Percentiles rank a stretch among this genome's conserved stretches.
phyloP scores from a whole-genome alignment of 805 yeast species.

The Pichia pseudocactophila region DNA sequence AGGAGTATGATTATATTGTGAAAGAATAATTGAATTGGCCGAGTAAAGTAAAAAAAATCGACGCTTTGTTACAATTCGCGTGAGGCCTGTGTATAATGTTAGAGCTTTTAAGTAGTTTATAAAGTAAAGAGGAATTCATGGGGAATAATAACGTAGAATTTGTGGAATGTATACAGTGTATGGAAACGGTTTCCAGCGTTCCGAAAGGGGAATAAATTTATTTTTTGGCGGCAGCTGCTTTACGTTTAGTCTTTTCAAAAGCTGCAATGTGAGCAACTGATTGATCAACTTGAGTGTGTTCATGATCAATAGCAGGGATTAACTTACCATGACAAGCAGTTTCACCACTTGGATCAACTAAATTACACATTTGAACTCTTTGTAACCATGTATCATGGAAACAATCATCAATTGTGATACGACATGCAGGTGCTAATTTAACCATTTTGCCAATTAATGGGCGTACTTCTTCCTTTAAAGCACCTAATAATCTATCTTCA shows the following conservation, averaged over 20 bases:
- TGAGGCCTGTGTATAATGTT: too few relatives aligned
- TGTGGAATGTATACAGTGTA: background rate
- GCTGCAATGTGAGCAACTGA: slow-evolving; percentile 94
- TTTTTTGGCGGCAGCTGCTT: slow-evolving; percentile 10
- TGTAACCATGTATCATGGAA: slow-evolving; percentile 64
- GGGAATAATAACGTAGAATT: background rate
- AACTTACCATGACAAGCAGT: slow-evolving; percentile 28
- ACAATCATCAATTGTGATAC: slow-evolving; percentile 73
- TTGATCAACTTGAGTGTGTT: slow-evolving; percentile 84
- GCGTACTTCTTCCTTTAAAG: slow-evolving; percentile 63
- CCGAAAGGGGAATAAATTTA: background rate
- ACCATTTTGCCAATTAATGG: slow-evolving; percentile 68
- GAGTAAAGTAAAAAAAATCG: too few relatives aligned
- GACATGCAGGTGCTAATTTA: slow-evolving; percentile 75
- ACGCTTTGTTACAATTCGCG: too few relatives aligned
- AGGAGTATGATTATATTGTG: too few relatives aligned
- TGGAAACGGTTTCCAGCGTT: slow-evolving; percentile 4
- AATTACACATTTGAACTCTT: slow-evolving; percentile 61
- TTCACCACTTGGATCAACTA: slow-evolving; percentile 32
- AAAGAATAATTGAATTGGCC: too few relatives aligned
- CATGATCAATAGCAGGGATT: slow-evolving; percentile 50
- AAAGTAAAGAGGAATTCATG: background rate
- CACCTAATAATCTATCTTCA: slow-evolving; percentile 59
- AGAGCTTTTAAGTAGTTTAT: too few relatives aligned
- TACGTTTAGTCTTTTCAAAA: slow-evolving; percentile 69